Base-by-base conservation (phyloP, 1,284 basidiomycete species). In the Meira miltonrushii region DNA sequence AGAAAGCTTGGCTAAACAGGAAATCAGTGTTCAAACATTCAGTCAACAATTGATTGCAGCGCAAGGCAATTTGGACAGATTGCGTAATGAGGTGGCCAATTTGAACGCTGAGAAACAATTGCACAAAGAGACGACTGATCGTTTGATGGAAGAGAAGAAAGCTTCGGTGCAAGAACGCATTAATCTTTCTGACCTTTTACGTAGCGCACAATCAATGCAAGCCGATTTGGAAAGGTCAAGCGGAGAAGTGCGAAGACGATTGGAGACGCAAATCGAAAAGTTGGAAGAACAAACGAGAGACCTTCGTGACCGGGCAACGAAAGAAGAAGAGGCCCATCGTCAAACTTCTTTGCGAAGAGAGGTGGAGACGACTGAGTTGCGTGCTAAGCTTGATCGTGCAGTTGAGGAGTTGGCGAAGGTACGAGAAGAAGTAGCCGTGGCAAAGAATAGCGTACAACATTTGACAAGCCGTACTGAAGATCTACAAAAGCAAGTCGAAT, bases 201-300 rank as follows among this genome's bases (percentile, higher is more conserved):
- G 84, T 23, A 93, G 89, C 70, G 86, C 93, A 28, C 89, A 91
- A 79, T 87, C 85, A 71, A 91, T 96, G 85, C 89, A 91, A 70
- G 85, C 84, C 57, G 92, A 95, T 72, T 82, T 90, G 13, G 91
- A 94, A 72, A 84, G 86, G 40, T 87, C 88, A 0, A 86, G 87
- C 10, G 85, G 87, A 68, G 92, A 90, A 62, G 88, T 90, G 69
- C 84, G 88, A 12, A 82, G 85, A 21, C 84, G 89, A 15, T 80
- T 94, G 37, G 92, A 95, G 78, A 85, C 82, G 60, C 87, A 92
- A 65, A 80, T 92, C 39, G 85, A 88, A 67, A 83, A 87, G 76
- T 80, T 93, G 55, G 65, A 69, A 33, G 61, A 65, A 37, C 57
- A 60, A 65, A 89, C 87, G 48, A 85, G 87, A 78, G 89, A 90